These are phyloP conservation scores for Candida oleophila DNA, from an alignment of 805 yeast species.

Conservation along the genomic window DNA sequence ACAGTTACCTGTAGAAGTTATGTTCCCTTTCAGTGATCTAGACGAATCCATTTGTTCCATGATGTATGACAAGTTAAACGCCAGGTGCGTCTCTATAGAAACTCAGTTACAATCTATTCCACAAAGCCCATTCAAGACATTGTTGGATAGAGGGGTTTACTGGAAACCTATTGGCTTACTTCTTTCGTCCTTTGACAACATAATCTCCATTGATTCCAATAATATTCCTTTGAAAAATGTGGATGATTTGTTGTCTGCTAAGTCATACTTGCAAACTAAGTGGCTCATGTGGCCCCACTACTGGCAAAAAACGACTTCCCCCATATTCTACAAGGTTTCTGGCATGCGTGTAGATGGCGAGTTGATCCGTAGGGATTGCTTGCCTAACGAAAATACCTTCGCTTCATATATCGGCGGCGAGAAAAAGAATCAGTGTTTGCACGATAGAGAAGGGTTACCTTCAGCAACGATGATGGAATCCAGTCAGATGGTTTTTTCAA, in stretches of 20 bases:
- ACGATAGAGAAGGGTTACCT: slow-evolving; percentile 34
- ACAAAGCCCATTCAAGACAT: slow-evolving; percentile 10
- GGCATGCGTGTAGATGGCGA: slow-evolving; percentile 27
- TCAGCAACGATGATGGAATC: slow-evolving; percentile 28
- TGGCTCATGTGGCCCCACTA: slow-evolving; percentile 37
- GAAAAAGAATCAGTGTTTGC: slow-evolving; percentile 20
- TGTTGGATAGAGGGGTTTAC: slow-evolving; percentile 23
- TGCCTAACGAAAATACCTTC: slow-evolving; percentile 24
- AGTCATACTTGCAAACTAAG: slow-evolving; percentile 22
- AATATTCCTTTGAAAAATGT: slow-evolving; percentile 31
- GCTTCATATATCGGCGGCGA: slow-evolving; percentile 19
- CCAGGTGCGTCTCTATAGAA: slow-evolving; percentile 26
- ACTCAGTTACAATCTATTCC: slow-evolving; percentile 21
- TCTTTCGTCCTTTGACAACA: slow-evolving; percentile 32
- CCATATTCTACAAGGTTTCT: slow-evolving; percentile 31
- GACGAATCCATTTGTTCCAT: neutral
- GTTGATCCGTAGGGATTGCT: slow-evolving; percentile 26
- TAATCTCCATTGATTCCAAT: slow-evolving; percentile 33
- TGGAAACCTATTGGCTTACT: slow-evolving; percentile 31
- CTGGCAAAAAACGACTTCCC: slow-evolving; percentile 34
- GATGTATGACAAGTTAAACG: slow-evolving; percentile 16
- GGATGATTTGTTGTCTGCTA: slow-evolving; percentile 22
- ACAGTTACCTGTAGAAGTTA: slow-evolving; percentile 33
- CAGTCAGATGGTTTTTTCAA: slow-evolving; percentile 36
- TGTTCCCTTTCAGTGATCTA: slow-evolving; percentile 12